Evolutionary conservation across 345 rosid species (phyloP), one percentile per base, ranked within the genome.

Genomic region (Litchi chinensis): DNA sequence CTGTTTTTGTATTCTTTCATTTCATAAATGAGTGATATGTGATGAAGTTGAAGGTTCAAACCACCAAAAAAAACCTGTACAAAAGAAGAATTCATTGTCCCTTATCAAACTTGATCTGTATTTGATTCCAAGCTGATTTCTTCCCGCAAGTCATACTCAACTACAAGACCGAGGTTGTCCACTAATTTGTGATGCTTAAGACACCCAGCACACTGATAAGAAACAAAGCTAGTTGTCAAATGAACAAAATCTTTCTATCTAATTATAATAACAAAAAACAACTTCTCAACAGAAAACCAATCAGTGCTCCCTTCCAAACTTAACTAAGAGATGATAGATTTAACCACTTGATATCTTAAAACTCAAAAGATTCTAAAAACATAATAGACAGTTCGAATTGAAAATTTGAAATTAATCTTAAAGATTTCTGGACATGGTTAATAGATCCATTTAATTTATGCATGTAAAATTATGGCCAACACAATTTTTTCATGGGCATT

Each of bases 181-280:
- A 86, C 95, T 68, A 94, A 82, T 80, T 94, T 94, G 87, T 94
- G 99, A 89, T 94, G 90, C 84, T 12, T 82, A 37, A 90, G 91
- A 83, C 99, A 92, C 65, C 98, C 98, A 83, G 86, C 99, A 84
- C 99, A 93, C 98, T 93, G 87, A 87, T 41, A 79, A 84, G 72
- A 79, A 81, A 32, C 48, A 77, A 19, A 18, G 16, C 40, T 41
- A 74, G 78, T 74, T 70, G 75, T 80, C 68, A 78, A 74, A 74
- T 69, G 56, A 78, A 68, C 32, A 54, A 44, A 21, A 37, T 18
- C 54, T 76, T 75, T 73, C 22, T 74, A 19, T 28, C 68, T 12
- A 66, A 44, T 22, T 24, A 60, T 39, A 40, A 72, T 8, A 43
- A 60, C 39, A 3, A 77, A 10, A 54, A 74, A 66, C 62, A 79